These are phyloP conservation scores for Paratinospora sagittata DNA, from an alignment of 164 flowering plant species.

Conservation along the genomic window DNA sequence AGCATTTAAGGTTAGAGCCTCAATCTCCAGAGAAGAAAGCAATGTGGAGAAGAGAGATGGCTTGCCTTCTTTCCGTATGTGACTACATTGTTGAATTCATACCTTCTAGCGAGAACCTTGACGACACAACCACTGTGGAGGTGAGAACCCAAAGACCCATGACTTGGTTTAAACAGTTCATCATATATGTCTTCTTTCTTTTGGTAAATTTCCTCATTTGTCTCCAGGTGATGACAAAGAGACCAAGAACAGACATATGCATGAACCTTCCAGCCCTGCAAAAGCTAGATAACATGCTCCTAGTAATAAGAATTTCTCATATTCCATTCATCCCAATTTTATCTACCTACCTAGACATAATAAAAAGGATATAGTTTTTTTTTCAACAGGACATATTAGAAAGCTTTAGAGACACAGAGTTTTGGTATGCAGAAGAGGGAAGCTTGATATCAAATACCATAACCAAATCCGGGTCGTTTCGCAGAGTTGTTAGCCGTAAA, in stretches of 20 bases:
- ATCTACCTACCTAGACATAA: not conserved
- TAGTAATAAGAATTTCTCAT: slow-evolving; percentile 40
- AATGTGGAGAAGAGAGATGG: slow-evolving; percentile 94
- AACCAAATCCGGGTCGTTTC: slow-evolving; percentile 52
- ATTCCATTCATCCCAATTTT: not conserved
- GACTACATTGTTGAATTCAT: slow-evolving; percentile 78
- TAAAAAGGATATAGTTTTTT: not conserved
- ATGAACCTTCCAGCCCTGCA: slow-evolving; percentile 86
- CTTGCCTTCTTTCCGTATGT: slow-evolving; percentile 81
- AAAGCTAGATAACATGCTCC: slow-evolving; percentile 82
- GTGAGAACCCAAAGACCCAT: slow-evolving; percentile 25
- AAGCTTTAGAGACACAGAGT: slow-evolving; percentile 56
- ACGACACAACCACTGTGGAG: slow-evolving; percentile 57
- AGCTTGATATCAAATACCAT: slow-evolving; percentile 42
- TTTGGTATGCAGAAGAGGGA: slow-evolving; percentile 72
- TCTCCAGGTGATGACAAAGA: slow-evolving; percentile 71
- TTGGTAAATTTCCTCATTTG: slow-evolving; percentile 8
- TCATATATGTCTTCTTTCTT: not conserved
- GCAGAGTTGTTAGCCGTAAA: slow-evolving; percentile 46
- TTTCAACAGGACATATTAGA: slow-evolving; percentile 63
- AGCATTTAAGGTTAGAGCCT: slow-evolving; percentile 69
- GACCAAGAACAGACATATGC: slow-evolving; percentile 71
- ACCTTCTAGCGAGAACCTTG: slow-evolving; percentile 39
- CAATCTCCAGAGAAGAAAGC: slow-evolving; percentile 61
- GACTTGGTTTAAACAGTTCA: not conserved